Evolutionary conservation across 352 stramenopile genomes (phyloP), one percentile per base, ranked within the genome.

Genomic region (Phytophthora pini): DNA sequence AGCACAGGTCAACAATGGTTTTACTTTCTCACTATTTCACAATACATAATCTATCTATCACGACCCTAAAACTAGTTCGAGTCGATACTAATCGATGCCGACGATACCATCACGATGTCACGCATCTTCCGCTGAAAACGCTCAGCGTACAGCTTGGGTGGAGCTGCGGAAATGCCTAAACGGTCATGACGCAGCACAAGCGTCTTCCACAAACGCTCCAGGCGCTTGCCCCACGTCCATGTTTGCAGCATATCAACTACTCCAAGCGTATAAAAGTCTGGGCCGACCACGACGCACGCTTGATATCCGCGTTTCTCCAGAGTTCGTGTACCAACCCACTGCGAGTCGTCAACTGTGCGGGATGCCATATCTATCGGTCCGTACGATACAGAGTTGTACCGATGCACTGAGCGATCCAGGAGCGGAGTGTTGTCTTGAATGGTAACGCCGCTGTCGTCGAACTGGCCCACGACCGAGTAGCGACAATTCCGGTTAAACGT

Each of bases 181-280:
- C 67, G 27, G 29, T 95, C 87, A 29, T 80, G 66, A n/a, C 82
- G 79, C 24, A 94, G 61, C 10, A 97, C 58, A 50, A 87, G 68
- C 24, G 88, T 90, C 68, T 97, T 97, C 81, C 88, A 95, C 38
- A 93, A 59, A 43, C 87, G 79, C 61, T 97, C 90, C 15, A 95
- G 48, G 0, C 82, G 79, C 63, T 97, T 97, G 10, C 72, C 39
- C 72, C 78, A 92, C 34, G 89, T 97, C 88, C 87, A 97, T 24
- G 85, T 93, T 65, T 97, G 90, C 26, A 97, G 70, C 65, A 97
- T 96, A 61, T 97, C 90, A n/a, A 97, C 88, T 24, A 97, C 70
- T 34, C 90, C 90, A 34, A 97, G 68, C 27, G 90, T 96, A 61
- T 97, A 97, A 49, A 89, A 92, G 54, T 95, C 87, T 0, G 90